Evolutionary conservation across 1,284 basidiomycete genomes (phyloP).

Genomic region (Peniophora sp.): DNA sequence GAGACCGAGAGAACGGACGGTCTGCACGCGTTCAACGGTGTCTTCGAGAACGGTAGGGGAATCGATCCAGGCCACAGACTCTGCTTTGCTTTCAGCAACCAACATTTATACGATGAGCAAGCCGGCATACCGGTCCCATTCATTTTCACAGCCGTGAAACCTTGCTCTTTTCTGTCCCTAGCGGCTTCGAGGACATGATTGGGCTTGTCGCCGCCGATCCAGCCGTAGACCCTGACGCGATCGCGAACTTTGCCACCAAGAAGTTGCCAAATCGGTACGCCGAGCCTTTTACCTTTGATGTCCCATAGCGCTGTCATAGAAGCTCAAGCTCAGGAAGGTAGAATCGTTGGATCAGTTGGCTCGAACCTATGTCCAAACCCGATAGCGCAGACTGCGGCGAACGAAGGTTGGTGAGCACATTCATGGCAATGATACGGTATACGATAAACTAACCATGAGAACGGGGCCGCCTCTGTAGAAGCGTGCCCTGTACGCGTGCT

Average conservation of each 20-base stretch:
- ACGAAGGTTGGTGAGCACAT: constrained; percentile 6
- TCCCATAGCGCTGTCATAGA: constrained; percentile 42
- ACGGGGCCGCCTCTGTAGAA: constrained; percentile 74
- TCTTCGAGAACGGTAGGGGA: constrained; percentile 45
- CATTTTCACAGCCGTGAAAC: constrained; percentile 77
- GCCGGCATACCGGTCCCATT: constrained; percentile 47
- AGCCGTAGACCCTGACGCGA: constrained; percentile 52
- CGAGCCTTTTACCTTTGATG: constrained; percentile 73
- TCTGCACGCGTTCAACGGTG: constrained; percentile 54
- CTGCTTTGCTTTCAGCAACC: constrained; percentile 16
- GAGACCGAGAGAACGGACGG: constrained; percentile 55
- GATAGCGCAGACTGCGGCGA: constrained; percentile 40
- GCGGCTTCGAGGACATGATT: constrained; percentile 57
- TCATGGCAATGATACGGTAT: neutral
- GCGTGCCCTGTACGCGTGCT: constrained; percentile 54
- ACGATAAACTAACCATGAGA: constrained; percentile 44
- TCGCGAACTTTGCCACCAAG: constrained; percentile 68
- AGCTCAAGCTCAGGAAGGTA: too few relatives aligned
- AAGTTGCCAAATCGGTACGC: constrained; percentile 70
- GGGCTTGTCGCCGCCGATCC: constrained; percentile 72
- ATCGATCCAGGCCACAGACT: constrained; percentile 39
- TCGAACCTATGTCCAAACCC: constrained; percentile 36
- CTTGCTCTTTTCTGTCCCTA: constrained; percentile 53
- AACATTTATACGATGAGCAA: neutral
- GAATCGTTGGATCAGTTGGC: too few relatives aligned